phyloP scores from a whole-genome alignment of 106 monocot species.

The Dendrobium chrysotoxum region DNA sequence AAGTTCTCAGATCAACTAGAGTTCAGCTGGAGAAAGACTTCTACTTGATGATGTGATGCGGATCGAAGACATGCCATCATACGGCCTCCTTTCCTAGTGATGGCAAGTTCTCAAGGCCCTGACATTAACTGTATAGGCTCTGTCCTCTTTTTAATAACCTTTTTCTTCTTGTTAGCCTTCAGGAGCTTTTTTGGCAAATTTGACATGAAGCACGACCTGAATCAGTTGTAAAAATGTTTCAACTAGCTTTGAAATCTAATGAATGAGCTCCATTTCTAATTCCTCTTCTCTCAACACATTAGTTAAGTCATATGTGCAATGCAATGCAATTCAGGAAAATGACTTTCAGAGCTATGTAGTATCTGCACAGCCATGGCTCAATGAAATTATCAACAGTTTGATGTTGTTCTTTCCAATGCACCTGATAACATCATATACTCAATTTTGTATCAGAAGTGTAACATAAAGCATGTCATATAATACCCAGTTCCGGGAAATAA shows the following conservation, averaged over 20 bases:
- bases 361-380: no score
- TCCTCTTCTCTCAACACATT: no score
- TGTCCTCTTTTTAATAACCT: background rate
- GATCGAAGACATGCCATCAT: constrained; percentile 58
- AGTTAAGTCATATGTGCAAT: no score
- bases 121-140: background rate
- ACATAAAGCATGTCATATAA: no score
- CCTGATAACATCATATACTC: no score
- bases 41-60: constrained; percentile 48
- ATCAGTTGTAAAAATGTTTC: background rate
- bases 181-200: background rate
- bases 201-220: background rate
- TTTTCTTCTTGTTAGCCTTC: background rate
- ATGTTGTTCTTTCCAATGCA: no score
- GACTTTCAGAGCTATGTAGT: no score
- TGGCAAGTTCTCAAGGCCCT: background rate
- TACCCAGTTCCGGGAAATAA: no score
- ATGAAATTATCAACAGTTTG: no score
- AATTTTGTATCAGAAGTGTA: no score
- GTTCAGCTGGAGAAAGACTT: constrained; percentile 44
- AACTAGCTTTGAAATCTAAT: background rate
- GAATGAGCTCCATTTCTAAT: no score
- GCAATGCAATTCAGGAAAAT: no score
- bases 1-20: constrained; percentile 42
- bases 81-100: constrained; percentile 35